A percentile compares a stretch with the other conserved stretches of the same genome.
These are phyloP conservation scores for Zymoseptoria passerinii DNA, from an alignment of 2,329 filamentous ascomycete species.

Conservation along the genomic window DNA sequence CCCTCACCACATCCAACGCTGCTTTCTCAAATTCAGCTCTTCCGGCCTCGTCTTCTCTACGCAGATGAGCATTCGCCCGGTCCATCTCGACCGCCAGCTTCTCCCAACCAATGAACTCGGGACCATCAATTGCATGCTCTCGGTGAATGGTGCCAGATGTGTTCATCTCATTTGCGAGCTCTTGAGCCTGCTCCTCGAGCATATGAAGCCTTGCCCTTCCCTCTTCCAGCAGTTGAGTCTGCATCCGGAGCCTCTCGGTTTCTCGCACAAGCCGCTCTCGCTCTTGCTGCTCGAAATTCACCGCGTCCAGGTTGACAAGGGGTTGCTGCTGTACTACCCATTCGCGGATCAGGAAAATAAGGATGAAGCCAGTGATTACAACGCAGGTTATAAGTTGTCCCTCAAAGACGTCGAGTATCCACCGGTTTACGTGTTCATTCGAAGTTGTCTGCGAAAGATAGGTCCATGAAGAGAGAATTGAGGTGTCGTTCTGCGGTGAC, in stretches of 20 bases:
- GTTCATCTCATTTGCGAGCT: constrained; percentile 11
- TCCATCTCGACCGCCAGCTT: constrained; percentile 20
- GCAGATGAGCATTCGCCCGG: constrained; percentile 18
- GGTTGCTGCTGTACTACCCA: constrained; percentile 98
- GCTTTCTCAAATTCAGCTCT: constrained; percentile 6
- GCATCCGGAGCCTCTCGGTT: constrained; percentile 18
- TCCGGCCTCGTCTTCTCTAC: constrained; percentile 6
- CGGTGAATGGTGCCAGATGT: constrained; percentile 6
- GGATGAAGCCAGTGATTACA: constrained; percentile 86
- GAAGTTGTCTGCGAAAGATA: constrained; percentile 58
- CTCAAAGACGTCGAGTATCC: constrained; percentile 75
- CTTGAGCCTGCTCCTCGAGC: constrained; percentile 17
- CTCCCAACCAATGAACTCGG: constrained; percentile 22
- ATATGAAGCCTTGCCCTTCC: constrained; percentile 18
- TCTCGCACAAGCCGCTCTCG: constrained; percentile 24
- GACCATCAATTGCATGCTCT: background rate
- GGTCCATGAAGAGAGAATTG: constrained; percentile 25
- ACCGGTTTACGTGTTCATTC: constrained; percentile 64
- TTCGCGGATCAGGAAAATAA: constrained; percentile 93
- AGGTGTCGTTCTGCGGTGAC: constrained; percentile 16
- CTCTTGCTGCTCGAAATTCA: constrained; percentile 21
- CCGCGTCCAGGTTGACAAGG: constrained; percentile 55
- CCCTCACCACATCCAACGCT: constrained; percentile 13
- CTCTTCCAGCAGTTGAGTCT: constrained; percentile 24
- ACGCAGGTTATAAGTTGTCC: constrained; percentile 88